Evolutionary conservation across 345 rosid genomes (phyloP).

Genomic region (Corchorus capsularis): DNA sequence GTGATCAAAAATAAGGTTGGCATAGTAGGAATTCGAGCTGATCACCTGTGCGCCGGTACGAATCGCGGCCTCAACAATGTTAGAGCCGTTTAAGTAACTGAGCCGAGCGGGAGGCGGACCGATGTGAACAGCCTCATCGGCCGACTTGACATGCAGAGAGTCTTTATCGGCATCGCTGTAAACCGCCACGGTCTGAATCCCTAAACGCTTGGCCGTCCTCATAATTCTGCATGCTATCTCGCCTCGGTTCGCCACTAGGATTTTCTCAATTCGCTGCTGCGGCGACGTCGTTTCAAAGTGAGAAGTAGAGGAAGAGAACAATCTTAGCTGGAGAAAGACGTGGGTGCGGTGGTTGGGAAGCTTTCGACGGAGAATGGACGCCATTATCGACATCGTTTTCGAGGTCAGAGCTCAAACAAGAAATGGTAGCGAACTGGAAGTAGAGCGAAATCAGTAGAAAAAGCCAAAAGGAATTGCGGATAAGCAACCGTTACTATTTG

Average conservation of each 20-base stretch:
- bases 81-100: constrained; percentile 64
- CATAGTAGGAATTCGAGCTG: background rate
- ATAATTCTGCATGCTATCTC: constrained; percentile 85
- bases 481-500: background rate
- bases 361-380: constrained; percentile 55
- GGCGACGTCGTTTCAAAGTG: background rate
- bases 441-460: background rate
- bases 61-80: constrained; percentile 74
- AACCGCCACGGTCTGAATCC: constrained; percentile 80
- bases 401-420: background rate
- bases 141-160: constrained; percentile 85
- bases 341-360: constrained; percentile 21
- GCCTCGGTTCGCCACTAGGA: constrained; percentile 82
- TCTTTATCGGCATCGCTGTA: constrained; percentile 85
- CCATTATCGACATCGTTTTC: constrained; percentile 52
- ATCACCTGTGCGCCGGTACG: constrained; percentile 83
- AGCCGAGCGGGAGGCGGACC: constrained; percentile 88
- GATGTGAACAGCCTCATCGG: constrained; percentile 77
- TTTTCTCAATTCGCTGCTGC: constrained; percentile 62
- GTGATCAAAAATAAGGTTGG: background rate
- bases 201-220: constrained; percentile 79
- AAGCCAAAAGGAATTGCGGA: background rate
- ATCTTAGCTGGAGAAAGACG: constrained; percentile 35
- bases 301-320: constrained; percentile 32
- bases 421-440: background rate